Evolutionary conservation across 2,329 filamentous ascomycete genomes (phyloP), one percentile per base, ranked within the genome.

Genomic region (Penicillium sp.): DNA sequence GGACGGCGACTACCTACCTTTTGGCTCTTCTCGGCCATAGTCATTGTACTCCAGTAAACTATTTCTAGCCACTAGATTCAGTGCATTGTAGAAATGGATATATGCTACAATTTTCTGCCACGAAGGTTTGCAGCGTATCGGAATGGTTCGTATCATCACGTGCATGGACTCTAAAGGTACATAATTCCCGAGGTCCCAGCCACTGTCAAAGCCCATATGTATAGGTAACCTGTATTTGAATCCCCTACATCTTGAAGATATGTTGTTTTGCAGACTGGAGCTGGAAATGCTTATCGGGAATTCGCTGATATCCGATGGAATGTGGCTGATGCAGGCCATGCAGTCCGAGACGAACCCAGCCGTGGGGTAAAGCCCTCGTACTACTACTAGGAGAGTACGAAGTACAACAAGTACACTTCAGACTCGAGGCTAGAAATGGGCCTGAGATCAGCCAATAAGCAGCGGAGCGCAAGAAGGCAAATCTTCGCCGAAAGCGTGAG

Each of bases 401-500:
- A 34, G 31, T 20, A 34, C 31, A 20, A 34, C 31, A 4, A 20
- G 14, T 18, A 34, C 31, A 18, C 14, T 2, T 16, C 14, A 10
- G 14, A 11, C 14, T 18, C 16, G 31, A 34, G 31, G 18, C 31
- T 34, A 8, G 9, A 18, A 34, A 18, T 20, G n/a, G 31, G 31
- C 31, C 31, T 34, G 4, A 34, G 11, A 4, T 10, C 2, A 11
- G 31, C 31, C 16, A 34, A 34, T 34, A 18, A 18, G 31, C 16
- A 18, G 31, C 31, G 8, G 31, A 11, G 31, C 31, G 31, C 14
- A 34, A 9, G 8, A 48, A 41, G 40, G 43, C 50, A 43, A 52
- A 52, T 48, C 50, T 39, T 46, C 40, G 31, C 47, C 47, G 29
- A 32, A 50, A 52, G 26, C 41, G 41, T 40, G 39, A 6, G 20